Base-by-base conservation (phyloP, 2,329 filamentous ascomycete species). In the Metarhizium guizhouense region DNA sequence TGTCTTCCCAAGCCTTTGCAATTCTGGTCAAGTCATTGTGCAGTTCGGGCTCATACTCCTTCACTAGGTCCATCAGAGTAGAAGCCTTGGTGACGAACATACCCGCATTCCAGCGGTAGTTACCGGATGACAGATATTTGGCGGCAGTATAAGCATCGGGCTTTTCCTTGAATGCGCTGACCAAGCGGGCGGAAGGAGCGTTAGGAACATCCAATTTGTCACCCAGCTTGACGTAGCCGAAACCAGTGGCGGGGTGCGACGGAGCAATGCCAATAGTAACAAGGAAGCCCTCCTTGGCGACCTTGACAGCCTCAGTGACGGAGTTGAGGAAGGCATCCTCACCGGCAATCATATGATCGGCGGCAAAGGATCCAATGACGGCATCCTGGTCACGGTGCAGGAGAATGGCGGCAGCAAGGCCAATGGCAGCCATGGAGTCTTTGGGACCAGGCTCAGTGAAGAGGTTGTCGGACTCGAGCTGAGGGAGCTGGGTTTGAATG, bases 21-120 rank as follows among this genome's bases (percentile, higher is more conserved):
- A 64, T 63, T 50, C 59, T 58, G 51, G 55, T 61, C 45, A 64
- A 50, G 30, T 60, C 59, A 16, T 55, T 57, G 48, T 63, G 56
- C 20, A 64, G 54, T 29, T 60, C 57, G n/a, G 62, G 63, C 53
- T 60, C 58, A 51, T 63, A 59, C 54, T 64, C 62, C 40, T 61
- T 59, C 43, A 64, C 57, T 18, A 64, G 57, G 34, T 60, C 61
- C 63, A 64, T 64, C 16, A 64, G 54, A 40, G 62, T 59, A n/a
- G 61, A 61, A 13, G 63, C 63, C 53, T 62, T 62, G 54, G 62
- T 63, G 51, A 64, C 63, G 50, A 64, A 64, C 63, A 64, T 64
- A 51, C 63, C 63, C 2, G 63, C 63, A 51, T 64, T 64, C 63
- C 63, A 64, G 52, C 63, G 62, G 55, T 64, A 64, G 55, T 63